These are phyloP conservation scores for Eutrema salsugineum DNA, from an alignment of 441 rosid species.

Conservation along the genomic window DNA sequence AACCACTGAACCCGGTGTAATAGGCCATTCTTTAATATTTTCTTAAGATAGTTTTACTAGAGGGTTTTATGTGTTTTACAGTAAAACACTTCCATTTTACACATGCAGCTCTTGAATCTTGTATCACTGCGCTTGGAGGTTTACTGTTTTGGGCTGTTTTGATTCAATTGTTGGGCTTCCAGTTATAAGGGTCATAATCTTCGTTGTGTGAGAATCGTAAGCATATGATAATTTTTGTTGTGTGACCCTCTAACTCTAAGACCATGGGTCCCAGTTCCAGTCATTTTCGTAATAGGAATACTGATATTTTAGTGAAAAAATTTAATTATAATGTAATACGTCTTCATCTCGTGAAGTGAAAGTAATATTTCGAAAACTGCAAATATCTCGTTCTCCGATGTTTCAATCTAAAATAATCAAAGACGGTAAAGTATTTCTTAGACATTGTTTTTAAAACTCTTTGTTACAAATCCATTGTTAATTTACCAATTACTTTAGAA, in stretches of 20 bases:
- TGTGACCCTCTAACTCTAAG: background rate
- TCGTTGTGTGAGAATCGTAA: too few species aligned
- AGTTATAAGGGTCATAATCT: too few species aligned
- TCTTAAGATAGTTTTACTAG: too few species aligned
- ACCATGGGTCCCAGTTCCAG: constrained; percentile 14
- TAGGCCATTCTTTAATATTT: too few species aligned
- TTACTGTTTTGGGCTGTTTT: background rate
- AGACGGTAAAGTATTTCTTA: constrained; percentile 14
- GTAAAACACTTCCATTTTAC: too few species aligned
- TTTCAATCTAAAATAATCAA: background rate
- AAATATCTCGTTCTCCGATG: constrained; percentile 5
- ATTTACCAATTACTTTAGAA: background rate
- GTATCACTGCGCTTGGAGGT: background rate
- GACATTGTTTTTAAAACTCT: background rate
- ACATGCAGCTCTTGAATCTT: too few species aligned
- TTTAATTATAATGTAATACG: background rate
- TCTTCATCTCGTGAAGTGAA: constrained; percentile 17
- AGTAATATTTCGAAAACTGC: constrained; percentile 15
- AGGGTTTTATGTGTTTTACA: background rate
- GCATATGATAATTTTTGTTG: background rate
- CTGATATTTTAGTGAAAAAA: background rate
- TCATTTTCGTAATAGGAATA: constrained; percentile 29
- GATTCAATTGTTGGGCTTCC: background rate
- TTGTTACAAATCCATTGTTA: background rate
- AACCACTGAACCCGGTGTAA: too few species aligned